Conservation (phyloP, 352 stramenopile genomes). For the Pythium brachiatum region DNA sequence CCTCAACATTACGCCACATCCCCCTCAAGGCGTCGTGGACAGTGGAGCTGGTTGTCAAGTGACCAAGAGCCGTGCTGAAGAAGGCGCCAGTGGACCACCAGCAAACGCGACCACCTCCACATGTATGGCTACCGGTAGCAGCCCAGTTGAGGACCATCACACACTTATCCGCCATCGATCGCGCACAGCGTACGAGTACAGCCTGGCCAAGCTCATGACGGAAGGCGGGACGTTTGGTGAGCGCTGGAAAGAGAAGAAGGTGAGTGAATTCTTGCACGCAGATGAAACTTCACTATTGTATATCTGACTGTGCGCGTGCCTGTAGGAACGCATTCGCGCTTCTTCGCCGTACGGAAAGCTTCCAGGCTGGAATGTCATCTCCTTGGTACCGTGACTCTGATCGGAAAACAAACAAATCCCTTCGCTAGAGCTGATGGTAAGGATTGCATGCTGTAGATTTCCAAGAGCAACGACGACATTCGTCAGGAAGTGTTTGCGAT, state of each 20-base stretch:
- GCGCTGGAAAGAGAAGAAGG: slow-evolving; percentile 93
- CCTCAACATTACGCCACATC: slow-evolving; percentile 11
- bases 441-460: slow-evolving; percentile 25
- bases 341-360: slow-evolving; percentile 83
- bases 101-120: not conserved
- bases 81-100: no score
- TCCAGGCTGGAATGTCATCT: slow-evolving; percentile 92
- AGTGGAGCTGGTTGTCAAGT: not conserved
- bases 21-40: not conserved
- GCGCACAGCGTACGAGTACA: slow-evolving; percentile 62
- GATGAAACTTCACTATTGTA: no score
- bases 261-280: no score
- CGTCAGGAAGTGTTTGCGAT: slow-evolving; percentile 97
- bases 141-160: slow-evolving; percentile 22
- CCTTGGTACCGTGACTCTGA: slow-evolving; percentile 64
- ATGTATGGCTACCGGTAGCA: not conserved
- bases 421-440: not conserved
- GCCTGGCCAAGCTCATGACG: slow-evolving; percentile 59
- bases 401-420: not conserved
- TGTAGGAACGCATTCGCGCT: slow-evolving; percentile 78
- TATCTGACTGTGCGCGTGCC: no score
- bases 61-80: not conserved
- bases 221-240: slow-evolving; percentile 87
- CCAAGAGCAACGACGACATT: slow-evolving; percentile 98
- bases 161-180: slow-evolving; percentile 56